Evolutionary conservation across 352 stramenopile species (phyloP).

Genomic region (Globisporangium irregulare): DNA sequence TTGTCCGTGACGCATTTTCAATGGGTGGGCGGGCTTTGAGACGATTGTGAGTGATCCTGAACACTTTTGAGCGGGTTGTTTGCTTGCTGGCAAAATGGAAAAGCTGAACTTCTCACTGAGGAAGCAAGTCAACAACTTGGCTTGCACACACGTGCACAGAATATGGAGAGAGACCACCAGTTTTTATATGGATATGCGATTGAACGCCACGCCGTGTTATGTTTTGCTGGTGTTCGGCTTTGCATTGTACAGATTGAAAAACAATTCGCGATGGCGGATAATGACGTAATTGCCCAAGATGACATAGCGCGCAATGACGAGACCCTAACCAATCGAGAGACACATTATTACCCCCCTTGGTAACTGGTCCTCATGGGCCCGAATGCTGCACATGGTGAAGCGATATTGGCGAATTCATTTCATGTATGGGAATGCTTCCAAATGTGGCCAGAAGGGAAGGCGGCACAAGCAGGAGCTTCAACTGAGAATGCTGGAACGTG

Average conservation of each 20-base stretch:
- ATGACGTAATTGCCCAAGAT: slow-evolving; percentile 6
- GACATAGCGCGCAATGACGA: slow-evolving; percentile 10
- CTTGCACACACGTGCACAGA: background rate
- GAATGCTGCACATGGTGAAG: background rate
- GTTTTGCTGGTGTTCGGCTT: background rate
- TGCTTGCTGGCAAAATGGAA: background rate
- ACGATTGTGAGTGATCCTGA: background rate
- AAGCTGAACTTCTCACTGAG: background rate
- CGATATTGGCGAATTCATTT: background rate
- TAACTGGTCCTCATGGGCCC: background rate
- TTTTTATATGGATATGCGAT: too few species aligned
- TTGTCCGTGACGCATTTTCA: background rate
- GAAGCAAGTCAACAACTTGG: background rate
- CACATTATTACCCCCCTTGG: background rate
- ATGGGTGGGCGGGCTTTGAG: background rate
- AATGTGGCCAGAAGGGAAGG: background rate
- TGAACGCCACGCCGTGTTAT: background rate
- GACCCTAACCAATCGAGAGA: slow-evolving; percentile 2
- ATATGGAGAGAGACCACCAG: background rate
- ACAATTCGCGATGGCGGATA: background rate
- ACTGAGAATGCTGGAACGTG: background rate
- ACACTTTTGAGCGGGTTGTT: background rate
- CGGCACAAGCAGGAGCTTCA: background rate
- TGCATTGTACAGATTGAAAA: background rate
- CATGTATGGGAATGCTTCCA: background rate